A percentile compares a stretch with the other conserved stretches of the same genome.
Conservation (phyloP, 345 rosid genomes). For the Turnera subulata region DNA sequence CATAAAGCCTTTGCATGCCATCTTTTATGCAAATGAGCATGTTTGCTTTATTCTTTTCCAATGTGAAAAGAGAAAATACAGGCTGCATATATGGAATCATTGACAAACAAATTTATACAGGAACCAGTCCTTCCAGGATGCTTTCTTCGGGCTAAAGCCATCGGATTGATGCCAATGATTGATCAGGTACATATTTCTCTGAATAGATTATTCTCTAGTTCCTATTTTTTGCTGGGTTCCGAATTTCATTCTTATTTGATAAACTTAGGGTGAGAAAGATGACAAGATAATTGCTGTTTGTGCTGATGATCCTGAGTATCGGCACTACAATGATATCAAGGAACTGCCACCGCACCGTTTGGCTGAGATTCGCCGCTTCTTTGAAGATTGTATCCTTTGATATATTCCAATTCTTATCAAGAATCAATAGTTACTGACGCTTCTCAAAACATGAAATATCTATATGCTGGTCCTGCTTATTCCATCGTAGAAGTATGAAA, state of each 20-base stretch:
- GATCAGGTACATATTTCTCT: constrained; percentile 21
- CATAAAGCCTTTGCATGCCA: background rate
- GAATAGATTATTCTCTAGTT: background rate
- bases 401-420: background rate
- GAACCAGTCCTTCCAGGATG: constrained; percentile 37
- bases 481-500: background rate
- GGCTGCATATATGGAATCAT: background rate
- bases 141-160: constrained; percentile 35
- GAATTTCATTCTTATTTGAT: background rate
- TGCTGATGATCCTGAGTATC: constrained; percentile 36
- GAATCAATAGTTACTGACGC: background rate
- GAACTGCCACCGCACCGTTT: constrained; percentile 34
- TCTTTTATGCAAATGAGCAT: background rate
- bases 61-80: background rate
- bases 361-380: constrained; percentile 36
- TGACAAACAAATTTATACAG: constrained; percentile 4
- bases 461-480: background rate
- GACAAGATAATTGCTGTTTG: constrained; percentile 37
- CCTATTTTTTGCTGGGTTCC: background rate
- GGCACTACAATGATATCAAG: constrained; percentile 29
- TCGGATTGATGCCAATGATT: constrained; percentile 35
- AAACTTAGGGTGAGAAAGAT: constrained; percentile 30
- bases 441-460: background rate
- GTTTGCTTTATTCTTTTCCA: background rate
- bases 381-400: constrained; percentile 33